Base-by-base conservation (phyloP, 192 early-diverging fungal species). In the Coemansia aciculifera region DNA sequence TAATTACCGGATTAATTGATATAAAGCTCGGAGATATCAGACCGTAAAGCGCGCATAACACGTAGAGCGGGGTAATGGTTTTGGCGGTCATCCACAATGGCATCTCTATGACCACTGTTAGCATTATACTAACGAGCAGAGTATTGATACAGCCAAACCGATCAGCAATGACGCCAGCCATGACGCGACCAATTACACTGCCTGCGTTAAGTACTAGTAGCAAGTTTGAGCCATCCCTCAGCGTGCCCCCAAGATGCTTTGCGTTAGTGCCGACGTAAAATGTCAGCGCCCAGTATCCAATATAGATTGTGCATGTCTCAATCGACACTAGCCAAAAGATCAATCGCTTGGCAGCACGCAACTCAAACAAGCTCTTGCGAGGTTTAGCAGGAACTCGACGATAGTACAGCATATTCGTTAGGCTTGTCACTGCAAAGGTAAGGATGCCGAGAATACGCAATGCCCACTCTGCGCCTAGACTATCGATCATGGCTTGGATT, bases 371-470 rank as follows among this genome's bases (percentile, higher is more conserved):
- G 59, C 36, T 68, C 13, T 78, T 78, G 5, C 87, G 88, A 0
- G 86, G 84, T 37, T 87, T 56, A 32, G 86, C 80, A 5, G 79
- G 79, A 3, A 77, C 75, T 8, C 75, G 71, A 8, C 74, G 64
- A 21, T 68, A 71, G 38, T 81, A 81, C 1, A 81, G 39, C 13
- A 64, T 15, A 44, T 77, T 81, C 61, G 67, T 68, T 0, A 72
- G n/a, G 17, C 80, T 63, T 0, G 76, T 78, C 24, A 78, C 67
- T 6, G 21, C 69, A 62, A 86, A 84, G 0, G 71, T 71, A 5
- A 89, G 70, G 34, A 89, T 72, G 9, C 86, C 90, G 42, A 89
- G 83, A 29, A 91, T 81, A 9, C 92, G 87, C 29, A 95, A 78
- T 2, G 90, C 85, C 89, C 90, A 92, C 23, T 64, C 56, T 12